These are phyloP conservation scores for Stramenopiles sp. DNA, from an alignment of 352 stramenopile genomes.

Conservation along the genomic window DNA sequence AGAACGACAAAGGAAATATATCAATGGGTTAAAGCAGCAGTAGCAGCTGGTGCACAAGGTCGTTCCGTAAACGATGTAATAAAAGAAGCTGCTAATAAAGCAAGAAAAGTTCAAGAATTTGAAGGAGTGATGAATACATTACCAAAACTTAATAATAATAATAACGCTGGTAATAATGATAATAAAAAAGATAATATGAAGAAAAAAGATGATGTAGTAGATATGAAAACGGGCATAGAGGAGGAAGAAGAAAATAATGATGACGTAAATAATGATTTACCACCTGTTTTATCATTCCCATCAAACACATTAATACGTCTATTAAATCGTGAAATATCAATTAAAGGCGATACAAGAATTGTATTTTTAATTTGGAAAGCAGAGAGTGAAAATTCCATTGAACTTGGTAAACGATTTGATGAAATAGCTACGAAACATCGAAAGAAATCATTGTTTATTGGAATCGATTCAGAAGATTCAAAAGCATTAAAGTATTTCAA, in stretches of 20 bases:
- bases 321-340: conserved; percentile 5
- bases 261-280: background rate
- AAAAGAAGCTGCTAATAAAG: background rate
- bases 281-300: background rate
- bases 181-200: too few species aligned
- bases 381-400: background rate
- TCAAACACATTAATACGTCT: background rate
- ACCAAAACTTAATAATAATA: conserved; percentile 3
- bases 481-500: background rate
- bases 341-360: background rate
- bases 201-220: background rate
- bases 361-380: background rate
- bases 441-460: background rate
- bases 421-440: background rate
- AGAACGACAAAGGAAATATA: background rate
- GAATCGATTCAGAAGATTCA: background rate
- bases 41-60: background rate
- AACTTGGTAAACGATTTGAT: background rate
- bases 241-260: background rate
- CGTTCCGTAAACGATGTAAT: background rate
- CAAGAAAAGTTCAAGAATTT: background rate
- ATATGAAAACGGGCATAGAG: background rate
- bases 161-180: too few species aligned
- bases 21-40: background rate
- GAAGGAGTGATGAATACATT: background rate